Percentiles rank a stretch among this genome's conserved stretches.
Evolutionary conservation across 345 rosid species (phyloP).

Genomic region (Nephelium lappaceum): DNA sequence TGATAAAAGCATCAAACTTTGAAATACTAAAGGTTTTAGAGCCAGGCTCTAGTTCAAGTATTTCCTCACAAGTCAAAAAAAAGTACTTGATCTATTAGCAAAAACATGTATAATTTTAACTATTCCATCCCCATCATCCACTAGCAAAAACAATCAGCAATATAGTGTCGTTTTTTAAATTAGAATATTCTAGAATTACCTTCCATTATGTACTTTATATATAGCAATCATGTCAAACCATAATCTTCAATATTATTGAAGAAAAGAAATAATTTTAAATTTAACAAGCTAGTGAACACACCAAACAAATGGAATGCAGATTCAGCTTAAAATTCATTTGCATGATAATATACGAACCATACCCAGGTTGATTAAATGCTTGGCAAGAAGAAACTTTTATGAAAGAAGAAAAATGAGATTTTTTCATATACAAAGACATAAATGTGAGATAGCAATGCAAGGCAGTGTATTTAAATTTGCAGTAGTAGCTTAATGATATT

Average conservation of each 20-base stretch:
- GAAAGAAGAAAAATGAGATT: no score
- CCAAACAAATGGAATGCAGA: background rate
- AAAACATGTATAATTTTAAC: background rate
- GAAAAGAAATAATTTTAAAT: background rate
- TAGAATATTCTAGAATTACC: background rate
- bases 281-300: background rate
- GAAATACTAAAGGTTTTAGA: background rate
- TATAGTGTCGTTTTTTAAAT: background rate
- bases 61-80: background rate
- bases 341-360: no score
- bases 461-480: background rate
- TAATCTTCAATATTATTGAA: background rate
- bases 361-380: background rate
- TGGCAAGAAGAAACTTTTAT: background rate
- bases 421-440: background rate
- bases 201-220: background rate
- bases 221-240: background rate
- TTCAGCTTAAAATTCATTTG: background rate
- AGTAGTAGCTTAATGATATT: background rate
- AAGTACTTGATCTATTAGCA: background rate
- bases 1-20: background rate
- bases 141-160: background rate
- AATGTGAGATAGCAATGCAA: background rate
- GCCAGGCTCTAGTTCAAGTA: background rate
- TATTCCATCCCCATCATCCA: background rate